Evolutionary conservation across 2,329 filamentous ascomycete genomes (phyloP).

Genomic region (Lasiodiplodia theobromae): DNA sequence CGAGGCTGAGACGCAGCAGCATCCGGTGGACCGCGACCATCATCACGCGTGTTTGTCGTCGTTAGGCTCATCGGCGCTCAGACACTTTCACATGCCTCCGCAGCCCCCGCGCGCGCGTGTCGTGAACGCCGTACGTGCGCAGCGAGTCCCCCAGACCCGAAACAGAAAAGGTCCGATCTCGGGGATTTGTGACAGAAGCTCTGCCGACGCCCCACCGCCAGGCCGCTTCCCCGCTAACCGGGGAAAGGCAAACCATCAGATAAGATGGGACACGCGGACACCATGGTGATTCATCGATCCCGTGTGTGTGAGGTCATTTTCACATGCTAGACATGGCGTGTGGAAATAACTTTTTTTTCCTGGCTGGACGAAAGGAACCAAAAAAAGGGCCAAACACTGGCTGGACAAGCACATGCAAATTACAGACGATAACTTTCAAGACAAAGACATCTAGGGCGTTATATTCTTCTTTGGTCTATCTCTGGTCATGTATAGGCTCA

Average conservation of each 20-base stretch:
- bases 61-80: neutral
- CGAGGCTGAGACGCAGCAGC: too few relatives aligned
- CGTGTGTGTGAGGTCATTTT: slow-evolving; percentile 13
- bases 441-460: slow-evolving; percentile 33
- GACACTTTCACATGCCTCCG: slow-evolving; percentile 9
- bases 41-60: neutral
- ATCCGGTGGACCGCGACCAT: neutral
- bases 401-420: neutral
- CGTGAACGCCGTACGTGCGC: neutral
- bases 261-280: slow-evolving; percentile 21
- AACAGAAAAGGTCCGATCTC: slow-evolving; percentile 6
- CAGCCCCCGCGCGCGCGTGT: neutral
- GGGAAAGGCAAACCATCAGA: neutral
- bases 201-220: neutral
- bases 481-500: slow-evolving; percentile 8
- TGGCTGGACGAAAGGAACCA: too few relatives aligned
- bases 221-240: neutral
- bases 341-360: neutral
- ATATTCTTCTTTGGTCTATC: slow-evolving; percentile 37
- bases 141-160: neutral
- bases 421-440: slow-evolving; percentile 23
- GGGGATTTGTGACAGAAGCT: neutral
- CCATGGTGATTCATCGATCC: neutral
- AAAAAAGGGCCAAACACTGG: neutral
- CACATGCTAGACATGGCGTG: neutral